Conservation (phyloP, 441 rosid species). For the Codiaeum variegatum region DNA sequence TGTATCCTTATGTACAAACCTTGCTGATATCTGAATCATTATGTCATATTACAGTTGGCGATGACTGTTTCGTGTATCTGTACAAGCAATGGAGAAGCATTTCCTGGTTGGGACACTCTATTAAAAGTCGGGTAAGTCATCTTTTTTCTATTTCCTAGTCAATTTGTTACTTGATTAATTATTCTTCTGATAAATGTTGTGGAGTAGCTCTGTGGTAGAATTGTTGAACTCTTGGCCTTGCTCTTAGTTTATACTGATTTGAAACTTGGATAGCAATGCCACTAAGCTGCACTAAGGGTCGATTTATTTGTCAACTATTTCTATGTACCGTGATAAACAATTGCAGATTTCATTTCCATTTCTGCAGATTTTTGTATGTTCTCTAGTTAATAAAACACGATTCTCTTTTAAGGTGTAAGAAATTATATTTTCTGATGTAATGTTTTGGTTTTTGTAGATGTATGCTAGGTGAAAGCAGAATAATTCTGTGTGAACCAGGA, state of each 20-base stretch:
- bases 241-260: background rate
- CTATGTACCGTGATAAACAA: background rate
- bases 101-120: conserved; percentile 92
- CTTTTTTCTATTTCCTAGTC: background rate
- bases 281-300: background rate
- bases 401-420: background rate
- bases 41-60: conserved; percentile 50
- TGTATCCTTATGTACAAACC: background rate
- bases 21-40: conserved; percentile 18
- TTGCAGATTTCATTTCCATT: background rate
- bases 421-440: background rate
- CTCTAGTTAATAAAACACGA: background rate
- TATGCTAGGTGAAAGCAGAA: conserved; percentile 86
- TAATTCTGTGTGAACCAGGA: conserved; percentile 81
- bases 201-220: background rate
- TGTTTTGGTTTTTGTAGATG: conserved; percentile 47
- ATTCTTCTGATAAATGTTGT: background rate
- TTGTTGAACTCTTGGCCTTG: background rate
- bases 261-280: background rate
- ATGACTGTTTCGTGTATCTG: conserved; percentile 65
- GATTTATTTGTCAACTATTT: background rate
- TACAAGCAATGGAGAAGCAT: conserved; percentile 68
- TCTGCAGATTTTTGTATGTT: background rate
- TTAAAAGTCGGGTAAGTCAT: conserved; percentile 61
- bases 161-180: background rate